Percentiles rank a stretch among this genome's conserved stretches.
Evolutionary conservation across 257 asterid species (phyloP).

Genomic region (Voacanga thouarsii): DNA sequence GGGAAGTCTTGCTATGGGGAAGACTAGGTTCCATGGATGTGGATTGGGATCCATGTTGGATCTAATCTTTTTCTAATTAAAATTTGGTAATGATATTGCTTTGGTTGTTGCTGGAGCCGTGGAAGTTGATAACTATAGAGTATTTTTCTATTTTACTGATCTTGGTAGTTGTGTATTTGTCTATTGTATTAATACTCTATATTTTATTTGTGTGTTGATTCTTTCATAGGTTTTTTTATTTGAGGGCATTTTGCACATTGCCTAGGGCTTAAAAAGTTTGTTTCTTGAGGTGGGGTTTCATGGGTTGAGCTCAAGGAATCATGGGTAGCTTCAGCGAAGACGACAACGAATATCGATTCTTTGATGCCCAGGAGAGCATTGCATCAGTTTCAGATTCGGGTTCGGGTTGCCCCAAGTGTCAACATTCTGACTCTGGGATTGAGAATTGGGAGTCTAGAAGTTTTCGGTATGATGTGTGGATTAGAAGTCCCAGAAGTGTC

Average conservation of each 20-base stretch:
- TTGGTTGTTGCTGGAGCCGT: conserved; percentile 35
- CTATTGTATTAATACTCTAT: conserved; percentile 29
- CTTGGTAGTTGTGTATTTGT: conserved; percentile 51
- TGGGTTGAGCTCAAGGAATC: conserved; percentile 62
- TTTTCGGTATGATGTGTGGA: conserved; percentile 55
- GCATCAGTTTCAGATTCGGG: conserved; percentile 34
- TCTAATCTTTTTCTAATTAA: conserved; percentile 38
- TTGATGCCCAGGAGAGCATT: conserved; percentile 69
- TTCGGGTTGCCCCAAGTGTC: conserved; percentile 21
- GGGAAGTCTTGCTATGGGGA: conserved; percentile 32
- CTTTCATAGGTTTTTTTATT: conserved; percentile 44
- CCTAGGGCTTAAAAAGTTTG: conserved; percentile 37
- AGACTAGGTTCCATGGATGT: conserved; percentile 73
- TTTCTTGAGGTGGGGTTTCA: conserved; percentile 50
- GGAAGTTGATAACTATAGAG: conserved; percentile 19
- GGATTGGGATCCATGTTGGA: conserved; percentile 93
- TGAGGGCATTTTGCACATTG: conserved; percentile 56
- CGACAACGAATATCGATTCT: conserved; percentile 48
- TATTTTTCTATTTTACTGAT: conserved; percentile 42
- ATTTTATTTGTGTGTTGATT: conserved; percentile 18
- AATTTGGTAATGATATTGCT: conserved; percentile 30
- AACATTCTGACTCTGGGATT: conserved; percentile 14
- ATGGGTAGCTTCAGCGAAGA: conserved; percentile 63
- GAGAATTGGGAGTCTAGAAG: conserved; percentile 27
- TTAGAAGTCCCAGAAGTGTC: conserved; percentile 63